These are phyloP conservation scores for Warburgia ugandensis DNA, from an alignment of 164 flowering plant genomes.

Conservation along the genomic window DNA sequence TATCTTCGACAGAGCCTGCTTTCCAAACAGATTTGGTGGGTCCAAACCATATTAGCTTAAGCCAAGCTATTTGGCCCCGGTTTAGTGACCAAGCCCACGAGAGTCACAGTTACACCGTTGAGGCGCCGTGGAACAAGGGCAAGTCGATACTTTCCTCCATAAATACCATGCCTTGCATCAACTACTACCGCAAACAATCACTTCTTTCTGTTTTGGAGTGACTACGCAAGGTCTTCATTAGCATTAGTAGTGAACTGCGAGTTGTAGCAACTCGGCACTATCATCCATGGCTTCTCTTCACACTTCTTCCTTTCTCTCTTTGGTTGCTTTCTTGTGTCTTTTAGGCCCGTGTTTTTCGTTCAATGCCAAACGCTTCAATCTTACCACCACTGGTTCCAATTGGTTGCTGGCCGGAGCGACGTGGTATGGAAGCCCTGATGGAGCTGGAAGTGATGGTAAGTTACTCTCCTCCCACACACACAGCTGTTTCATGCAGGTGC, in stretches of 20 bases:
- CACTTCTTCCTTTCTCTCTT: background rate
- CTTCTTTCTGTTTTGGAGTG: background rate
- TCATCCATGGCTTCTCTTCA: constrained; percentile 1
- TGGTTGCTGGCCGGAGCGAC: constrained; percentile 40
- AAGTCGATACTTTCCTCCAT: too few relatives aligned
- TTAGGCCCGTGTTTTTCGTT: constrained; percentile 10
- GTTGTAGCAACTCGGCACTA: background rate
- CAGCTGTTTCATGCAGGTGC: too few relatives aligned
- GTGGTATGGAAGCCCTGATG: constrained; percentile 37
- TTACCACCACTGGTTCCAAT: constrained; percentile 11
- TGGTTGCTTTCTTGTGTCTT: constrained; percentile 1
- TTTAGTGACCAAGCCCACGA: too few relatives aligned
- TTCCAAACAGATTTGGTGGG: too few relatives aligned
- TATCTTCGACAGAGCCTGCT: too few relatives aligned
- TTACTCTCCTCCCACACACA: too few relatives aligned
- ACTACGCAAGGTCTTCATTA: background rate
- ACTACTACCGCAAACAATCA: too few relatives aligned
- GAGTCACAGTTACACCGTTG: too few relatives aligned
- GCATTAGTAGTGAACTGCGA: background rate
- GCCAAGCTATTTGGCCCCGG: too few relatives aligned
- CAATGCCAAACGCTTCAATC: constrained; percentile 12
- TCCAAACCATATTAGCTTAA: too few relatives aligned
- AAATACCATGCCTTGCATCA: too few relatives aligned
- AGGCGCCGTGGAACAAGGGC: too few relatives aligned
- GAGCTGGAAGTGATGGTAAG: constrained; percentile 38